A percentile compares a stretch with the other conserved stretches of the same genome.
These are phyloP conservation scores for Rutstroemia sydowiana DNA, from an alignment of 2,329 filamentous ascomycete species.

Conservation along the genomic window DNA sequence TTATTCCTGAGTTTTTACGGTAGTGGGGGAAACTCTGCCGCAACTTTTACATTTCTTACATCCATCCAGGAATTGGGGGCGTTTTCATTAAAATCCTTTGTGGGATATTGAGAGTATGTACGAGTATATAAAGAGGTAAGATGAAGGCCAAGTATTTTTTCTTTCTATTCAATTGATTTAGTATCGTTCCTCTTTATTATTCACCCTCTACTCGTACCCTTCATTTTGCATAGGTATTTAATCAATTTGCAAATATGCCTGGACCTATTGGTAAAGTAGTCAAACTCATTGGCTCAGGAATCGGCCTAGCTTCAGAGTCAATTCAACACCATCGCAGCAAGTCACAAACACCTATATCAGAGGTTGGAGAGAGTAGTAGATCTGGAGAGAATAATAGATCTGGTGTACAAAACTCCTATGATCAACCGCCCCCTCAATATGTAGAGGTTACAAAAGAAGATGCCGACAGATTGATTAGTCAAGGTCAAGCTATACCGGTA, in stretches of 20 bases:
- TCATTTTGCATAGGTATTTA: not conserved
- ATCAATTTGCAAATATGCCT: not conserved
- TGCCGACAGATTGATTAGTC: slow-evolving; percentile 16
- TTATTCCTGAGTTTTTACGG: too few relatives aligned
- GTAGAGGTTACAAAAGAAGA: slow-evolving; percentile 17
- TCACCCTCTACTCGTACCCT: too few relatives aligned
- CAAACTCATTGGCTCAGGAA: slow-evolving; percentile 21
- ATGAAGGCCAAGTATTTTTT: not conserved
- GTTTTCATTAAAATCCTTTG: too few relatives aligned
- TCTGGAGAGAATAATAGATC: slow-evolving; percentile 16
- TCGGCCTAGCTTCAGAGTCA: slow-evolving; percentile 25
- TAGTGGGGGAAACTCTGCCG: too few relatives aligned
- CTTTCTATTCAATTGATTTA: not conserved
- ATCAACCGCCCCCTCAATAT: slow-evolving; percentile 20
- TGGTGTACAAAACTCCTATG: not conserved
- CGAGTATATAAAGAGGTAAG: not conserved
- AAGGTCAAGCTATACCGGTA: slow-evolving; percentile 15
- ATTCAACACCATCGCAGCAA: slow-evolving; percentile 13
- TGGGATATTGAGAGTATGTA: not conserved
- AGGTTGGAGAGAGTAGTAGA: not conserved
- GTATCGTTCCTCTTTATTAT: too few relatives aligned
- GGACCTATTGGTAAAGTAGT: slow-evolving; percentile 19
- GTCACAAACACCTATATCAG: not conserved
- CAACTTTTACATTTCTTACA: too few relatives aligned
- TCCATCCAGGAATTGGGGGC: too few relatives aligned